A percentile compares a stretch with the other conserved stretches of the same genome.
Evolutionary conservation across 345 rosid species (phyloP).

Genomic region (Dipteronia sinensis): DNA sequence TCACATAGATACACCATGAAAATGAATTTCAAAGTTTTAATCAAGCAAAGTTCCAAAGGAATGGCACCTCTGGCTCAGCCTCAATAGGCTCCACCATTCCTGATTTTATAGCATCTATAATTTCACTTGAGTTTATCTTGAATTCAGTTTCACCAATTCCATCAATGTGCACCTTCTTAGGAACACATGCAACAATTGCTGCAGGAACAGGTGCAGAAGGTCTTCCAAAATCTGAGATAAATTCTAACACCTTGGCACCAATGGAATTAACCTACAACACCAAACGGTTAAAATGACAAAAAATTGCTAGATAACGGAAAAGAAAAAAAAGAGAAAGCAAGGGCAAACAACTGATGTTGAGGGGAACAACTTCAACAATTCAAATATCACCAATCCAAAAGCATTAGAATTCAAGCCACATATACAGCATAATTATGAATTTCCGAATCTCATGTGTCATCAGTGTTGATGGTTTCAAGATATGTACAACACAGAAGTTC

Average conservation of each 20-base stretch:
- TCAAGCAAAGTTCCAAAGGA: constrained; percentile 24
- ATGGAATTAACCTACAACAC: constrained; percentile 73
- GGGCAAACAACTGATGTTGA: background rate
- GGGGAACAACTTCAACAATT: background rate
- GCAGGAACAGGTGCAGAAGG: constrained; percentile 93
- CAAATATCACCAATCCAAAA: background rate
- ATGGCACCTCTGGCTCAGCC: constrained; percentile 93
- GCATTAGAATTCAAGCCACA: constrained; percentile 2
- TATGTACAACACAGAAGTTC: constrained; percentile 1
- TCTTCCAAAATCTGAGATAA: constrained; percentile 91
- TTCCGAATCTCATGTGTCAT: background rate
- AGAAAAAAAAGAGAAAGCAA: background rate
- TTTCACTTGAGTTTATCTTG: constrained; percentile 70
- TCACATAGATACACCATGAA: constrained; percentile 15
- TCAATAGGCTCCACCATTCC: constrained; percentile 87
- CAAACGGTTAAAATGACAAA: constrained; percentile 13
- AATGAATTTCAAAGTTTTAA: constrained; percentile 12
- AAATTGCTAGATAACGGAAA: constrained; percentile 6
- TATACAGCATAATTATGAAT: background rate
- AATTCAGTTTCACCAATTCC: constrained; percentile 87
- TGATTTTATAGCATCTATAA: constrained; percentile 66
- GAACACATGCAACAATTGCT: constrained; percentile 98
- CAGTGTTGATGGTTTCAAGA: background rate
- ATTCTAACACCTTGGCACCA: constrained; percentile 92
- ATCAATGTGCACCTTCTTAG: constrained; percentile 80